These are phyloP conservation scores for Sanghuangporus baumii DNA, from an alignment of 1,284 basidiomycete genomes.

Conservation along the genomic window DNA sequence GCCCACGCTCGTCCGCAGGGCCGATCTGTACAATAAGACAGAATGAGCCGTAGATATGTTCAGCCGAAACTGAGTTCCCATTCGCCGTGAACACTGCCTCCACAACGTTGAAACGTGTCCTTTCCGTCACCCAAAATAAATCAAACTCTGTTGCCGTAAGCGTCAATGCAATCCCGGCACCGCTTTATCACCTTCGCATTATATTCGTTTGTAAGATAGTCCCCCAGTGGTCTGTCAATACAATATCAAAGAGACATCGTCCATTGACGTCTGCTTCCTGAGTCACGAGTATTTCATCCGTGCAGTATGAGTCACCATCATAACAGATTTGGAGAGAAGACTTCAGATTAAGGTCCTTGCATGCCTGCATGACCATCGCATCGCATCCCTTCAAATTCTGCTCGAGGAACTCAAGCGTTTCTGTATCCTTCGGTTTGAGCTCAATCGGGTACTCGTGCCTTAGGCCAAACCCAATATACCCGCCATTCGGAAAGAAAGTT, in stretches of 20 bases:
- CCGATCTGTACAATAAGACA: slow-evolving; percentile 9
- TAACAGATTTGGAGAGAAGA: background rate
- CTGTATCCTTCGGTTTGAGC: background rate
- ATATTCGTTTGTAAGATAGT: too few relatives aligned
- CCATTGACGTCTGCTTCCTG: background rate
- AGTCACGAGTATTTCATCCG: background rate
- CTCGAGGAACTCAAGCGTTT: background rate
- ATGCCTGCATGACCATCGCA: slow-evolving; percentile 3
- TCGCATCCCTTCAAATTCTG: slow-evolving; percentile 26
- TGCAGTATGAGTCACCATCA: background rate
- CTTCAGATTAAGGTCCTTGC: background rate
- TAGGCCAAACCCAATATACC: slow-evolving; percentile 33
- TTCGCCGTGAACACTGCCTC: slow-evolving; percentile 7
- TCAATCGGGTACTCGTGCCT: slow-evolving; percentile 32
- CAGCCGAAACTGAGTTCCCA: slow-evolving; percentile 3
- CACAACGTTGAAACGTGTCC: background rate
- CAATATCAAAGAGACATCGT: too few relatives aligned
- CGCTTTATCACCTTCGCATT: too few relatives aligned
- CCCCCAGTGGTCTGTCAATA: too few relatives aligned
- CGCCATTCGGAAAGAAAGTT: slow-evolving; percentile 30
- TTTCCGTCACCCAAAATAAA: slow-evolving; percentile 2
- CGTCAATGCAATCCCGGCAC: background rate
- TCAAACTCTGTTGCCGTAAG: background rate
- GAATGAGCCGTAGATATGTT: slow-evolving; percentile 3
- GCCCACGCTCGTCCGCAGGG: background rate